A percentile compares a stretch with the other conserved stretches of the same genome.
Evolutionary conservation across 768 basidiomycete genomes (phyloP).

Genomic region (Rhodotorula kratochvilovae): DNA sequence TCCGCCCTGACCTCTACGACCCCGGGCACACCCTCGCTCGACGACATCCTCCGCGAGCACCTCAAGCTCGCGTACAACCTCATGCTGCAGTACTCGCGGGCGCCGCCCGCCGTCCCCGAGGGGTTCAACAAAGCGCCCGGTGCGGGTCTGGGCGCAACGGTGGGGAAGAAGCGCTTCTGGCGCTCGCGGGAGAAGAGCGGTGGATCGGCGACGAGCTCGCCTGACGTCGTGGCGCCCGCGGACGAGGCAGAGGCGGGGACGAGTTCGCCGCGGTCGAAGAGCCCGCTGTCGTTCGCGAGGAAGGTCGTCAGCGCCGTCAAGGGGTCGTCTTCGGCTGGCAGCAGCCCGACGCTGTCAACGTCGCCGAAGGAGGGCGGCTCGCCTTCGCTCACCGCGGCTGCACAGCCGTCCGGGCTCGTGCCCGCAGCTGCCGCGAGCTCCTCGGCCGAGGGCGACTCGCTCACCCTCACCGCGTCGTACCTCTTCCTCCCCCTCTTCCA

Average conservation of each 20-base stretch:
- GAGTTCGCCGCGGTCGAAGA: slow-evolving; percentile 3
- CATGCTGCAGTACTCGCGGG: slow-evolving; percentile 39
- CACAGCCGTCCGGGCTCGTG: too few relatives aligned
- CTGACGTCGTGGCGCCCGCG: background rate
- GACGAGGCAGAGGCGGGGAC: background rate
- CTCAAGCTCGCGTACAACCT: slow-evolving; percentile 44
- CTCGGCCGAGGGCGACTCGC: background rate
- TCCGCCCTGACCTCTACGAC: background rate
- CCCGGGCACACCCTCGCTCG: slow-evolving; percentile 3
- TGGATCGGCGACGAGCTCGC: background rate
- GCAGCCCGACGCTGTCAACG: background rate
- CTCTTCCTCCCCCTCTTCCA: slow-evolving; percentile 7
- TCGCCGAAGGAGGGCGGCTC: slow-evolving; percentile 3
- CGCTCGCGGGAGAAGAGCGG: slow-evolving; percentile 10
- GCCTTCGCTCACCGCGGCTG: too few relatives aligned
- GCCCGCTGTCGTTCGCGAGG: slow-evolving; percentile 18
- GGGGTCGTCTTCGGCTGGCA: background rate
- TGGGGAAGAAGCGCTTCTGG: slow-evolving; percentile 25
- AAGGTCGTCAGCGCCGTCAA: slow-evolving; percentile 29
- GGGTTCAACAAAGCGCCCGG: background rate
- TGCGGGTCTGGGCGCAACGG: background rate
- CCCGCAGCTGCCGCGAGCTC: too few relatives aligned
- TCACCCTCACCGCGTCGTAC: slow-evolving; percentile 1
- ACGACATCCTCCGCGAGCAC: slow-evolving; percentile 39
- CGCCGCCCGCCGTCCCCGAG: background rate